A percentile compares a stretch with the other conserved stretches of the same genome.
Conservation (phyloP, 768 basidiomycete species). For the Agaricus sinodeliciosus region DNA sequence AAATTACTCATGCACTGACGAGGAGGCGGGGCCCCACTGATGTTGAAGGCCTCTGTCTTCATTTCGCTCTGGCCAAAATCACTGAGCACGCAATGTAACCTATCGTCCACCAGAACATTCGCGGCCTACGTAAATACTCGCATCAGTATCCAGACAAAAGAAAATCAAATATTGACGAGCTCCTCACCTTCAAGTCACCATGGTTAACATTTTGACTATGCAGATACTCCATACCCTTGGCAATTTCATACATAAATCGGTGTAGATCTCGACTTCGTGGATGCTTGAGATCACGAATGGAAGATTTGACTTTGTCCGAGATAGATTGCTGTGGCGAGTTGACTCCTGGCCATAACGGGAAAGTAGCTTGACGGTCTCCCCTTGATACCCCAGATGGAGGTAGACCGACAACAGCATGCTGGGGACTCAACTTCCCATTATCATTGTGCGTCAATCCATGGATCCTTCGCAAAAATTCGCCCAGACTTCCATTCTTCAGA, state of each 20-base stretch:
- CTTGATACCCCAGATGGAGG: not conserved
- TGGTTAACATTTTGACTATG: conserved; percentile 66
- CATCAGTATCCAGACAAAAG: not conserved
- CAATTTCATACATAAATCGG: conserved; percentile 65
- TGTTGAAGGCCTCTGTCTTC: conserved; percentile 60
- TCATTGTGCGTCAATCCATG: not conserved
- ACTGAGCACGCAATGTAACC: conserved; percentile 61
- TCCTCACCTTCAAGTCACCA: conserved; percentile 70
- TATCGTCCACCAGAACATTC: conserved; percentile 72
- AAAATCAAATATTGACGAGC: not conserved
- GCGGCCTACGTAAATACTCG: conserved; percentile 36
- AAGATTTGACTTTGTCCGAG: not conserved
- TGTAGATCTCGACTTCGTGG: conserved; percentile 39
- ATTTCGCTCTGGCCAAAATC: conserved; percentile 84
- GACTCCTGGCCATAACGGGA: conserved; percentile 6
- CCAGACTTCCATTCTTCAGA: conserved; percentile 57
- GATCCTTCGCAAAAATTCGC: conserved; percentile 35
- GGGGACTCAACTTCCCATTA: conserved; percentile 1
- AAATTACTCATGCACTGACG: conserved; percentile 29
- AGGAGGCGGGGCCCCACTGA: conserved; percentile 44
- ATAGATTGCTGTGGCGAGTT: not conserved
- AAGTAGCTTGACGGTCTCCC: conserved; percentile 1
- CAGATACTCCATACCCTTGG: conserved; percentile 77
- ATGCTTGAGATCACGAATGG: not conserved
- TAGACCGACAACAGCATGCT: not conserved